Percentiles rank a stretch among this genome's conserved stretches.
phyloP scores from a whole-genome alignment of 441 rosid genomes.

The Dalechampia spathulata region DNA sequence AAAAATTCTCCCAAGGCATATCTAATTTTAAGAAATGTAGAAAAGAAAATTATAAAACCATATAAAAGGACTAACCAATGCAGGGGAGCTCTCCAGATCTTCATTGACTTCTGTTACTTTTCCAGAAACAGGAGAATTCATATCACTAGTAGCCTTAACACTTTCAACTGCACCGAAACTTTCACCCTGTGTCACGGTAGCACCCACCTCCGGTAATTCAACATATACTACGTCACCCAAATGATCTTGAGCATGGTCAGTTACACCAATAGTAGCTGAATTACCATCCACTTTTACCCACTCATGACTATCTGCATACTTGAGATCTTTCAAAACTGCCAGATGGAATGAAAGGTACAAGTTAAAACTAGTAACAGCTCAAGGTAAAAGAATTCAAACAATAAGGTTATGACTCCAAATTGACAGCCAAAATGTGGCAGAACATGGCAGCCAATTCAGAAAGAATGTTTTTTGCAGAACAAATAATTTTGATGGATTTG shows the following conservation, averaged over 20 bases:
- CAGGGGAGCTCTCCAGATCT: constrained; percentile 55
- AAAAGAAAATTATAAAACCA: constrained; percentile 3
- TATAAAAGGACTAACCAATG: constrained; percentile 50
- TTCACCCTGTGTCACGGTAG: constrained; percentile 46
- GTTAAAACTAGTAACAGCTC: not conserved
- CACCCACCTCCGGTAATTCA: constrained; percentile 79
- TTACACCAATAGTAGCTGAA: constrained; percentile 74
- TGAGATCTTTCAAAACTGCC: constrained; percentile 76
- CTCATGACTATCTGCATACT: constrained; percentile 80
- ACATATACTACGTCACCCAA: constrained; percentile 96
- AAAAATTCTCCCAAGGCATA: no score
- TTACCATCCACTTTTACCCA: constrained; percentile 83
- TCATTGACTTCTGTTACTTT: constrained; percentile 66
- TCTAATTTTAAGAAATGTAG: not conserved
- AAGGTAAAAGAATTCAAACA: not conserved
- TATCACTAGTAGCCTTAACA: constrained; percentile 94
- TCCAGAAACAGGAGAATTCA: constrained; percentile 85
- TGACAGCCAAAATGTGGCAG: no score
- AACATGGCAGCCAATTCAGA: no score
- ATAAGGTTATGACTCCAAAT: not conserved
- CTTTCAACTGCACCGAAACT: constrained; percentile 96
- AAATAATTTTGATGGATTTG: no score
- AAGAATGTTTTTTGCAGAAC: no score
- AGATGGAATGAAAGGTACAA: constrained; percentile 6
- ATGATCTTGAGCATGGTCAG: constrained; percentile 95